These are phyloP conservation scores for Pichia sp. DNA, from an alignment of 1,139 yeast genomes.

Conservation along the genomic window DNA sequence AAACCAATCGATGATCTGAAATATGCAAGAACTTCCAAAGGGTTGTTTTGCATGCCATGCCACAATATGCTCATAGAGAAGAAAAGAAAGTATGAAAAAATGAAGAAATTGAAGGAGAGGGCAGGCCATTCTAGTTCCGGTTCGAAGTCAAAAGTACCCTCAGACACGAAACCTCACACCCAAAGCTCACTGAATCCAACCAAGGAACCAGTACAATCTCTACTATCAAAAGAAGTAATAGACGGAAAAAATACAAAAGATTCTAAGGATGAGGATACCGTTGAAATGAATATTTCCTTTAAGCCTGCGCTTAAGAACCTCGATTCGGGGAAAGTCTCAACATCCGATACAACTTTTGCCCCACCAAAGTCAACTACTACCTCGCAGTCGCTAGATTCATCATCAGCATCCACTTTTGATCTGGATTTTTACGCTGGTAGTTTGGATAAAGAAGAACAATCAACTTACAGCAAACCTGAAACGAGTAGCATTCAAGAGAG, in stretches of 20 bases:
- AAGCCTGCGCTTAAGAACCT: neutral
- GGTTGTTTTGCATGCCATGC: constrained; percentile 88
- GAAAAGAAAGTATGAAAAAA: constrained; percentile 48
- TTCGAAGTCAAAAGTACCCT: no score
- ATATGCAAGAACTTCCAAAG: constrained; percentile 91
- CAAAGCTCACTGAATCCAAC: no score
- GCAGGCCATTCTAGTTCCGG: no score
- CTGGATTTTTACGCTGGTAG: constrained; percentile 12
- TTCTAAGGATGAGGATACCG: neutral
- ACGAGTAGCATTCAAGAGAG: neutral
- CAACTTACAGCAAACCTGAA: neutral
- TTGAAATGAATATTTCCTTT: neutral
- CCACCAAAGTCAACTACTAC: no score
- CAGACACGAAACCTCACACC: no score
- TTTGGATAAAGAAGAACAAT: neutral
- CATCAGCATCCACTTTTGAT: constrained; percentile 14
- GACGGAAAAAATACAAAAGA: constrained; percentile 3
- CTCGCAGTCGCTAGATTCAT: no score
- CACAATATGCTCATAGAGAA: constrained; percentile 78
- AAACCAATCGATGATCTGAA: constrained; percentile 81
- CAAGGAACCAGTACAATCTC: no score
- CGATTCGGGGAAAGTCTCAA: no score
- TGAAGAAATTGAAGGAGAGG: constrained; percentile 23
- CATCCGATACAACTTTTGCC: no score
- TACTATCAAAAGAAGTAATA: constrained; percentile 31